A percentile compares a stretch with the other conserved stretches of the same genome.
These are phyloP conservation scores for Ajuga reptans DNA, from an alignment of 305 asterid genomes.

Conservation along the genomic window DNA sequence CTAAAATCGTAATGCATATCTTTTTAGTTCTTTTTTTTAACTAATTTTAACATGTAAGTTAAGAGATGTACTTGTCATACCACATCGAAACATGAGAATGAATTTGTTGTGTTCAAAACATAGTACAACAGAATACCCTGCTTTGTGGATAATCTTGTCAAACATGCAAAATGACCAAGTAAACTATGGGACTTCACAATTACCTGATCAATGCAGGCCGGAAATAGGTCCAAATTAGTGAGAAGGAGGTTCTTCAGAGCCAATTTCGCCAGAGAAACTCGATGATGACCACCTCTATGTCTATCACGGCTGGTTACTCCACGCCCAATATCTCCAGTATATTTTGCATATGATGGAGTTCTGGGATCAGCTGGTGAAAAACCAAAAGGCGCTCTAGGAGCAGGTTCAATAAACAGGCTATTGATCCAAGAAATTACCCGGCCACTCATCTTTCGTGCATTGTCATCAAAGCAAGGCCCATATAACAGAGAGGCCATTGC, in stretches of 20 bases:
- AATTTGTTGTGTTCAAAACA: constrained; percentile 13
- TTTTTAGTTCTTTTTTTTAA: not conserved
- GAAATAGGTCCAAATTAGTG: constrained; percentile 93
- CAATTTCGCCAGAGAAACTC: constrained; percentile 84
- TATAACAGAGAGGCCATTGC: constrained; percentile 96
- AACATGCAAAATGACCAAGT: constrained; percentile 7
- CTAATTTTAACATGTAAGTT: constrained; percentile 9
- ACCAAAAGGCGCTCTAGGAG: constrained; percentile 96
- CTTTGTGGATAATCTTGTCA: not conserved
- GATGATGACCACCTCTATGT: constrained; percentile 93
- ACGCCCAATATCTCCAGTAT: constrained; percentile 73
- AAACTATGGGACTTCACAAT: constrained; percentile 1
- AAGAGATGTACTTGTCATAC: not conserved
- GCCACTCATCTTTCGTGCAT: constrained; percentile 99
- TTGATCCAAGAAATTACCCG: constrained; percentile 98
- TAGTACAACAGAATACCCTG: not conserved
- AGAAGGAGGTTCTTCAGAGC: constrained; percentile 94
- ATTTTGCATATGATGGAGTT: constrained; percentile 88
- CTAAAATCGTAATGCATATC: not conserved
- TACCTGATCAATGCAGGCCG: constrained; percentile 99
- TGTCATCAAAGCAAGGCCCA: constrained; percentile 99
- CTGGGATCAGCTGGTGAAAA: constrained; percentile 99
- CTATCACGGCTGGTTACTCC: constrained; percentile 83
- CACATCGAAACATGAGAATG: not conserved
- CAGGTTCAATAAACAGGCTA: constrained; percentile 94